phyloP scores from a whole-genome alignment of 2,329 filamentous ascomycete species.

The Lachnellula arida region DNA sequence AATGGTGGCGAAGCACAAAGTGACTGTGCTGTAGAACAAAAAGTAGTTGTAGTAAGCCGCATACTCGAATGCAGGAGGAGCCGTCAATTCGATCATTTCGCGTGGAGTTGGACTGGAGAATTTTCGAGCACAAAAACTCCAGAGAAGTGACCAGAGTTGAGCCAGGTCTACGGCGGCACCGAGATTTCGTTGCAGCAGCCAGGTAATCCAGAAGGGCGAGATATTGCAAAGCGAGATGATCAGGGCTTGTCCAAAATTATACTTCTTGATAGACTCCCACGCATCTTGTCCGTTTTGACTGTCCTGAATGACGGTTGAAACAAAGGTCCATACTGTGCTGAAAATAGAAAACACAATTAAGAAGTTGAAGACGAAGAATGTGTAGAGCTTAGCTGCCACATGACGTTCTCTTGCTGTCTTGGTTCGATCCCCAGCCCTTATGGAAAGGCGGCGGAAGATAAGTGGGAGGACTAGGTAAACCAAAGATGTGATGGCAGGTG shows the following conservation, averaged over 20 bases:
- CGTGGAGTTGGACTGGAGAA: conserved; percentile 85
- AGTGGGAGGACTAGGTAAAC: conserved; percentile 85
- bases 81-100: conserved; percentile 86
- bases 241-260: conserved; percentile 55
- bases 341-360: conserved; percentile 91
- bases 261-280: conserved; percentile 65
- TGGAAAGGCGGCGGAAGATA: conserved; percentile 82
- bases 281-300: conserved; percentile 52
- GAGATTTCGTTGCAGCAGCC: conserved; percentile 86
- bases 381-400: conserved; percentile 83
- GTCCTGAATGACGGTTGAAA: conserved; percentile 58
- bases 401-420: conserved; percentile 91
- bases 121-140: conserved; percentile 78
- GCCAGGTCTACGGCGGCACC: conserved; percentile 92
- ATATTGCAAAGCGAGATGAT: conserved; percentile 75
- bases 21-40: conserved; percentile 87
- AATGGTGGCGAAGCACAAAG: conserved; percentile 75
- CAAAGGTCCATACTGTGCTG: conserved; percentile 72
- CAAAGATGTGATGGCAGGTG: conserved; percentile 80
- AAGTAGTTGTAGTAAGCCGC: conserved; percentile 98
- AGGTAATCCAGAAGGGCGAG: conserved; percentile 91
- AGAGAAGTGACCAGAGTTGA: conserved; percentile 78
- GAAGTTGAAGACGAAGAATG: conserved; percentile 98
- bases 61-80: conserved; percentile 89
- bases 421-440: conserved; percentile 79